Conservation (phyloP, 441 rosid genomes). For the Corymbia citriodora region DNA sequence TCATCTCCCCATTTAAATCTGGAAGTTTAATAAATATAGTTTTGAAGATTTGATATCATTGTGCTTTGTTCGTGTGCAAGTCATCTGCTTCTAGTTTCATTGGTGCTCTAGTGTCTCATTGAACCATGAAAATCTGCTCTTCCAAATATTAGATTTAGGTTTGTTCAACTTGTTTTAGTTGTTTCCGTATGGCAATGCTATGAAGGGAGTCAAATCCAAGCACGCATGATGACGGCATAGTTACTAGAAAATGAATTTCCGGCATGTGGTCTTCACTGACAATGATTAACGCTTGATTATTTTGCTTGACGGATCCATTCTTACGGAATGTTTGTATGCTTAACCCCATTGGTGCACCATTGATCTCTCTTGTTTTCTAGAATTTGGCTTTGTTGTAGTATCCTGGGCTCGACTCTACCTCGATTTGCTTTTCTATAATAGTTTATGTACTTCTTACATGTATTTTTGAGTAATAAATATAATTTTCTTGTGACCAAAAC, state of each 20-base stretch:
- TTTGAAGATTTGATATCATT: too few species aligned
- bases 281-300: too few species aligned
- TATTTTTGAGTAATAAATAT: background rate
- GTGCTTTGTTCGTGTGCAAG: background rate
- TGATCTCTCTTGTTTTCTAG: background rate
- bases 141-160: background rate
- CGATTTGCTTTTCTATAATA: background rate
- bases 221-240: rapidly evolving
- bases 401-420: background rate
- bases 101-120: background rate
- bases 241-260: background rate
- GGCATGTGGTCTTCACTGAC: background rate
- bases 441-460: background rate
- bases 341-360: rapidly evolving
- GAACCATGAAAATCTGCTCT: background rate
- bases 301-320: background rate
- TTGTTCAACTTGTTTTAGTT: background rate
- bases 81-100: background rate
- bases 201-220: background rate
- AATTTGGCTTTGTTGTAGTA: background rate
- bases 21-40: too few species aligned
- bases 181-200: rapidly evolving
- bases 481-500: background rate
- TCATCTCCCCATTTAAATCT: background rate
- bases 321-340: background rate